A percentile compares a stretch with the other conserved stretches of the same genome.
These are phyloP conservation scores for Calonectria leucothoes DNA, from an alignment of 2,329 filamentous ascomycete species.

Conservation along the genomic window DNA sequence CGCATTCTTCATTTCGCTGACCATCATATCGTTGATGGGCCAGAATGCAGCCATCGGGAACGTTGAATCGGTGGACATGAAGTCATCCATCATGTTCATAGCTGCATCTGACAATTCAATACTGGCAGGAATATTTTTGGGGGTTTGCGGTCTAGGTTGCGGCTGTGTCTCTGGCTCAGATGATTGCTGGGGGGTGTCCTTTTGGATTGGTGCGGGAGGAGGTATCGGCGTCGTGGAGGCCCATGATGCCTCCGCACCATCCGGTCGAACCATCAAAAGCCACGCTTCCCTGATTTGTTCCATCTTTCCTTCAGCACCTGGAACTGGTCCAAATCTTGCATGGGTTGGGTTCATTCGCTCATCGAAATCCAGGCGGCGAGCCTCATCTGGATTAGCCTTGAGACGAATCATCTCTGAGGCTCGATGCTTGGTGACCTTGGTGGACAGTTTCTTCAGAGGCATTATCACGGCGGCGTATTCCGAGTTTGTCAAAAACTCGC, in stretches of 20 bases:
- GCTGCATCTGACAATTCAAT: conserved; percentile 44
- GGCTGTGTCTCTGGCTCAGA: not conserved
- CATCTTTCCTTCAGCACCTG: conserved; percentile 58
- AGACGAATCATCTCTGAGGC: conserved; percentile 63
- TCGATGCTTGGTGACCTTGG: conserved; percentile 63
- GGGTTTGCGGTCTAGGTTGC: conserved; percentile 32
- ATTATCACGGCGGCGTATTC: conserved; percentile 63
- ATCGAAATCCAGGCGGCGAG: conserved; percentile 60
- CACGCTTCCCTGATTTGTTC: conserved; percentile 62
- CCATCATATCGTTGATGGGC: conserved; percentile 37
- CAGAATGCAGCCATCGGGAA: conserved; percentile 36
- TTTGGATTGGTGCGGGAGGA: not conserved
- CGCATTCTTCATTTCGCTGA: conserved; percentile 33
- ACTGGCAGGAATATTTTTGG: conserved; percentile 27
- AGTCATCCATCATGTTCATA: conserved; percentile 44
- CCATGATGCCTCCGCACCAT: conserved; percentile 32
- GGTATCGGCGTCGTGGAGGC: conserved; percentile 22
- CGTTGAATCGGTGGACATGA: conserved; percentile 25
- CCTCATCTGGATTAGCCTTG: conserved; percentile 59
- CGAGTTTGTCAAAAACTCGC: conserved; percentile 57
- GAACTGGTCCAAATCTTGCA: conserved; percentile 60
- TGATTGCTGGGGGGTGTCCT: not conserved
- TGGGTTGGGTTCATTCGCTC: conserved; percentile 58
- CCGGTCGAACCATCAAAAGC: conserved; percentile 59
- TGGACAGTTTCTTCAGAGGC: conserved; percentile 65